phyloP scores from a whole-genome alignment of 176 grass and related monocot species.

The Juncus inflexus region DNA sequence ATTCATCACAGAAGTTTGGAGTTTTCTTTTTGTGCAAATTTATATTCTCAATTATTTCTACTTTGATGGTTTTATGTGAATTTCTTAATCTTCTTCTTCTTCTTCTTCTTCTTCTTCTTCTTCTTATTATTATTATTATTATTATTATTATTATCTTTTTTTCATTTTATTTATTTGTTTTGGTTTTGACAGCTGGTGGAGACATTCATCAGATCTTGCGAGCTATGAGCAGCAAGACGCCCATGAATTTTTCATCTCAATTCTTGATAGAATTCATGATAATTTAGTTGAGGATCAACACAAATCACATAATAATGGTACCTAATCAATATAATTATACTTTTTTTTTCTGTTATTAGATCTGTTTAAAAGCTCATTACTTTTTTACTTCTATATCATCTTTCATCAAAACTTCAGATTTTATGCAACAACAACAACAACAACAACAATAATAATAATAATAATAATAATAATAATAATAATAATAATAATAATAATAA shows the following conservation, averaged over 20 bases:
- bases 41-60: not conserved
- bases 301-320: slow-evolving; percentile 63
- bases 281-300: slow-evolving; percentile 68
- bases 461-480: too few relatives aligned
- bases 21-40: too few relatives aligned
- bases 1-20: too few relatives aligned
- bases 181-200: slow-evolving; percentile 72
- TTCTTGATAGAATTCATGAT: slow-evolving; percentile 98
- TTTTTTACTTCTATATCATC: too few relatives aligned
- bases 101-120: too few relatives aligned
- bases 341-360: too few relatives aligned
- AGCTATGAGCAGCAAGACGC: slow-evolving; percentile 97
- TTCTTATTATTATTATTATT: too few relatives aligned
- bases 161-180: slow-evolving; percentile 41
- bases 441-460: too few relatives aligned
- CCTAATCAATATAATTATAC: not conserved
- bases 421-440: too few relatives aligned
- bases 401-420: too few relatives aligned
- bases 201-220: slow-evolving; percentile 84
- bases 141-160: slow-evolving; percentile 27
- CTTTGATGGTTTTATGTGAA: not conserved
- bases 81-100: not conserved
- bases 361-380: too few relatives aligned
- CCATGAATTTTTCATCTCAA: slow-evolving; percentile 98
- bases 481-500: too few relatives aligned